These are phyloP conservation scores for Colletotrichum cereale DNA, from an alignment of 2,329 filamentous ascomycete species.

Conservation along the genomic window DNA sequence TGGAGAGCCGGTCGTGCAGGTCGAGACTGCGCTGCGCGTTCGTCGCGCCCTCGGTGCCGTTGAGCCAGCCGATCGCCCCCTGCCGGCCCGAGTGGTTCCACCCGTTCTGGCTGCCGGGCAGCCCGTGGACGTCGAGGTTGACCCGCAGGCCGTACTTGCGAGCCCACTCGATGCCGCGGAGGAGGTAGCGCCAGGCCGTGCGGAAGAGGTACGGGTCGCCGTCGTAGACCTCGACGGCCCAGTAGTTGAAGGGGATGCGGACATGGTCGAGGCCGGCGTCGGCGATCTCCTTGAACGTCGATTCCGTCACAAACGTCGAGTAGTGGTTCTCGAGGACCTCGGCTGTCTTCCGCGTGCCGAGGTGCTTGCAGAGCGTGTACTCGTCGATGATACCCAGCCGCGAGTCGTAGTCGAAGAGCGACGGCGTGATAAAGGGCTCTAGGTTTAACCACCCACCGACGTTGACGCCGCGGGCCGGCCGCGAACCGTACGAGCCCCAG, in stretches of 20 bases:
- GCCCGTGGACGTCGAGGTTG: constrained; percentile 92
- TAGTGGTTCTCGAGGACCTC: constrained; percentile 90
- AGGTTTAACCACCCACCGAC: constrained; percentile 93
- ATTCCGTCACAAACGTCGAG: constrained; percentile 85
- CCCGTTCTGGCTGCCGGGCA: constrained; percentile 94
- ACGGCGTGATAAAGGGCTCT: constrained; percentile 96
- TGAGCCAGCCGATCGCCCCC: constrained; percentile 87
- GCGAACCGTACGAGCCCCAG: constrained; percentile 82
- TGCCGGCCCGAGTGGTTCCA: constrained; percentile 96
- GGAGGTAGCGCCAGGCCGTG: constrained; percentile 91
- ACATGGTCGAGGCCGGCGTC: constrained; percentile 94
- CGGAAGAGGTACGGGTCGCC: constrained; percentile 89
- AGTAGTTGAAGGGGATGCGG: constrained; percentile 96
- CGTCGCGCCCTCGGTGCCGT: constrained; percentile 83
- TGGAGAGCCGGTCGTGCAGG: constrained; percentile 85
- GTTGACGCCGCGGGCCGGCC: constrained; percentile 90
- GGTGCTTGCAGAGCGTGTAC: constrained; percentile 79
- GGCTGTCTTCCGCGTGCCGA: constrained; percentile 75
- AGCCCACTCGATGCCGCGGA: constrained; percentile 93
- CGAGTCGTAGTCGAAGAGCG: constrained; percentile 80
- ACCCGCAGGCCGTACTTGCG: constrained; percentile 92
- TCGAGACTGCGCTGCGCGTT: constrained; percentile 88
- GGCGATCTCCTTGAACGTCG: constrained; percentile 86
- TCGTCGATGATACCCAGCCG: constrained; percentile 83
- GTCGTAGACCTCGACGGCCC: constrained; percentile 88